Evolutionary conservation across 140 eudicot species (phyloP).

Genomic region (Flaveria floridana): DNA sequence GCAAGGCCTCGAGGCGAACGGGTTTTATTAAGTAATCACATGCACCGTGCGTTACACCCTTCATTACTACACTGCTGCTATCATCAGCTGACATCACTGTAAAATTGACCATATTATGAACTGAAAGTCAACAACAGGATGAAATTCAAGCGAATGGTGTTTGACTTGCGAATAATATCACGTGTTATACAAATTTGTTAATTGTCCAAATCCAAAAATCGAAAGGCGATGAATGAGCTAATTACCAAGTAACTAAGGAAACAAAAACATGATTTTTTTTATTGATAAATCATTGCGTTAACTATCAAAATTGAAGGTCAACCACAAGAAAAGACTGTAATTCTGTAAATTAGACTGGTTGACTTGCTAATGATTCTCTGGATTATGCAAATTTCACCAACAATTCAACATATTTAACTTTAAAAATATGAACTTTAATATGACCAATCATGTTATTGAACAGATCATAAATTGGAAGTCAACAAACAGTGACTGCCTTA

Average conservation of each 20-base stretch:
- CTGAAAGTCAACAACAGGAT: conserved; percentile 3
- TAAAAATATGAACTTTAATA: conserved; percentile 2
- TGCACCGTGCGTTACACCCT: conserved; percentile 91
- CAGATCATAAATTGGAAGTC: not conserved
- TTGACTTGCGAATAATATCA: not conserved
- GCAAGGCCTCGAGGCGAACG: conserved; percentile 72
- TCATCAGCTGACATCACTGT: conserved; percentile 97
- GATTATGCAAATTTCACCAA: conserved; percentile 5
- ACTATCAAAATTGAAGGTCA: conserved; percentile 14
- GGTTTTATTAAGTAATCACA: conserved; percentile 90
- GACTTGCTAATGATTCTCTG: not conserved
- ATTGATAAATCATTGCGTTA: not conserved
- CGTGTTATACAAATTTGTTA: conserved; percentile 1
- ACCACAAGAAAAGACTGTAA: not conserved
- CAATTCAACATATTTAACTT: not conserved
- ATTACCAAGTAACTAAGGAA: not conserved
- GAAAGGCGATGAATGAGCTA: not conserved
- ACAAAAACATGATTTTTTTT: not conserved
- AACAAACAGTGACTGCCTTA: not conserved
- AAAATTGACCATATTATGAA: not conserved
- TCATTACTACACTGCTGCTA: conserved; percentile 65
- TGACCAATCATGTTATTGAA: not conserved
- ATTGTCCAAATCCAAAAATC: not conserved
- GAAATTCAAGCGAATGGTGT: not conserved
- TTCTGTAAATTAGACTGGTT: not conserved